A percentile compares a stretch with the other conserved stretches of the same genome.
Conservation (phyloP, 2,329 filamentous ascomycete species). For the Xylariaceae sp. region DNA sequence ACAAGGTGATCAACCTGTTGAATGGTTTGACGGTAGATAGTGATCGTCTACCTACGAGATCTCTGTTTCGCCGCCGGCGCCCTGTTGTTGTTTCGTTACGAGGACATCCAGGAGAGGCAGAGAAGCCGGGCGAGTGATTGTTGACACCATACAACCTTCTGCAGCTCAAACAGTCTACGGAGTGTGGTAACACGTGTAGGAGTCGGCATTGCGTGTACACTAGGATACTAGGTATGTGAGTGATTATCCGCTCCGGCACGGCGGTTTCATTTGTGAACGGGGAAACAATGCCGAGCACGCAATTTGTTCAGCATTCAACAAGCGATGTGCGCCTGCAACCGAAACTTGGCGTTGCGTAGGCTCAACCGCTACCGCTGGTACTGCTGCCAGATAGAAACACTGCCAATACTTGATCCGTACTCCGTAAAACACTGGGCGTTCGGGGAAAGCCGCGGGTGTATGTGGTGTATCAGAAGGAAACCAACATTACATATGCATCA, state of each 20-base stretch:
- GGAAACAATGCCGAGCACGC: slow-evolving; percentile 9
- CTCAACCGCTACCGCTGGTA: too few relatives aligned
- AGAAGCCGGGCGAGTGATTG: neutral
- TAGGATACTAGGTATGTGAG: slow-evolving; percentile 1
- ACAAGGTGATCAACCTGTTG: slow-evolving; percentile 11
- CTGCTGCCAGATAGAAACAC: neutral
- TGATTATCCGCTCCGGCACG: slow-evolving; percentile 12
- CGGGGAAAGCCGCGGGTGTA: slow-evolving; percentile 11
- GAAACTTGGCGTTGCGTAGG: slow-evolving; percentile 7
- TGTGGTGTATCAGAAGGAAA: slow-evolving; percentile 13
- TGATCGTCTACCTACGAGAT: neutral
- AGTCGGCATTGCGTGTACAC: neutral
- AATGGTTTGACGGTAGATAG: neutral
- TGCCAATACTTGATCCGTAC: too few relatives aligned
- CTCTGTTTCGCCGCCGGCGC: slow-evolving; percentile 10
- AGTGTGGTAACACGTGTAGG: neutral
- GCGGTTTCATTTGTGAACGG: slow-evolving; percentile 15
- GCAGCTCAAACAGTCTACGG: slow-evolving; percentile 2
- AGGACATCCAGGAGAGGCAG: neutral
- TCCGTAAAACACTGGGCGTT: neutral
- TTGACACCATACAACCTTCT: slow-evolving; percentile 5
- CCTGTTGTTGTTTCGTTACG: slow-evolving; percentile 4
- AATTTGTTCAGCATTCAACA: slow-evolving; percentile 9
- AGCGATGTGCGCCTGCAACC: slow-evolving; percentile 17
- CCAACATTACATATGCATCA: slow-evolving; percentile 15